Base-by-base conservation (phyloP, 2,329 filamentous ascomycete genomes). In the Gremmenia infestans region DNA sequence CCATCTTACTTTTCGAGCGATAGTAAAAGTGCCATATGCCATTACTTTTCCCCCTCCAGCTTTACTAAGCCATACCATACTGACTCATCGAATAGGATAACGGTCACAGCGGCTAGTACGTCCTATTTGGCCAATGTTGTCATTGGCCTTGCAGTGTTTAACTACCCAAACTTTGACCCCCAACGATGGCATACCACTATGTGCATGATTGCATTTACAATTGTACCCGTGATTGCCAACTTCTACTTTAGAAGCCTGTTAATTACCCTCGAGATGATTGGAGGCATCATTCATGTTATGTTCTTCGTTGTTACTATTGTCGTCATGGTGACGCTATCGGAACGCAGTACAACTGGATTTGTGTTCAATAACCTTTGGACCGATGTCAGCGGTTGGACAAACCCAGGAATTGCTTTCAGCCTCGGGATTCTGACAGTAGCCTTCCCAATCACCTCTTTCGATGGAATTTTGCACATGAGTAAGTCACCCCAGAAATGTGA, bases 241-340 rank as follows among this genome's bases (percentile, higher is more conserved):
- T 76, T 72, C 1, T 66, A 70, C 23, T 66, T 74, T 6, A 72
- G 60, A 40, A 50, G 62, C 5, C 63, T 65, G 42, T 63, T 78
- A 28, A 72, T 74, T 4, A 63, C 70, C 4, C 63, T 78, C 51
- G 74, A 78, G 54, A 69, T 67, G 0, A 56, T 76, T 5, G 71
- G 76, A 36, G 65, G 78, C 5, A 67, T 73, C 40, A 66, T 76
- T 15, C 76, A 78, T 53, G 63, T 75, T 15, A 57, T 72, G 17
- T 74, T 74, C 8, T 78, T 77, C 55, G 67, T 77, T 47, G 72
- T 65, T 1, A 67, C 76, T 15, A 56, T 78, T 61, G 66, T 71
- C 39, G 64, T 68, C 0, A 73, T 78, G 47, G 68, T 68, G 61
- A 23, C 55, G 5, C 48, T 63, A 28, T 51, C 61, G 23, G 55